A percentile compares a stretch with the other conserved stretches of the same genome.
Conservation (phyloP, 257 asterid genomes). For the Haberlea rhodopensis region DNA sequence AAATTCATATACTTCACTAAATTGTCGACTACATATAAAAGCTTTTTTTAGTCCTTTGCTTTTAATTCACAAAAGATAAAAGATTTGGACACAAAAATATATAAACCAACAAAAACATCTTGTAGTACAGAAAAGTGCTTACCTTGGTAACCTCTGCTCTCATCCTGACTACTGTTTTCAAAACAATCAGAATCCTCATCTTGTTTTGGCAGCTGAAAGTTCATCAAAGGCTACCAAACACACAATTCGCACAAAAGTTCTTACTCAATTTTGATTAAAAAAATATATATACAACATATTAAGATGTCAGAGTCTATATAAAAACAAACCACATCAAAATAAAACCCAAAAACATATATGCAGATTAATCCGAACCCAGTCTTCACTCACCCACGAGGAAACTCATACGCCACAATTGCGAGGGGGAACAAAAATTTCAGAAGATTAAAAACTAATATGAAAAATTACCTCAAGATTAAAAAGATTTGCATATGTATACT, state of each 20-base stretch:
- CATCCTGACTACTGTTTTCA: conserved; percentile 97
- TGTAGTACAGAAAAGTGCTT: conserved; percentile 38
- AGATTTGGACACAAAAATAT: not conserved
- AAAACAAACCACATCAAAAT: conserved; percentile 19
- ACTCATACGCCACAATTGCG: conserved; percentile 27
- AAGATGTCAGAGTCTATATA: conserved; percentile 20
- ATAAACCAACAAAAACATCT: conserved; percentile 9
- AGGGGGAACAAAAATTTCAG: conserved; percentile 11
- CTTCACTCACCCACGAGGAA: conserved; percentile 17
- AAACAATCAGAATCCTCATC: conserved; percentile 83
- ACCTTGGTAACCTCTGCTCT: conserved; percentile 94
- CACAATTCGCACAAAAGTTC: conserved; percentile 31
- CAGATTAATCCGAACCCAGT: conserved; percentile 17
- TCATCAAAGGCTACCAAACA: conserved; percentile 75
- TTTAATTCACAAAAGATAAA: conserved; percentile 6
- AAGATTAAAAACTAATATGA: conserved; percentile 10
- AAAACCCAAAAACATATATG: conserved; percentile 4
- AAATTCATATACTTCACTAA: conserved; percentile 19
- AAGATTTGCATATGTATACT: conserved; percentile 67
- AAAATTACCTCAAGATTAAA: conserved; percentile 92
- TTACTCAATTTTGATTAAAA: conserved; percentile 24
- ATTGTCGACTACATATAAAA: not conserved
- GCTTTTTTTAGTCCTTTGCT: not conserved
- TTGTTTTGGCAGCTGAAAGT: conserved; percentile 88
- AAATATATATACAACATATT: conserved; percentile 9